Conservation (phyloP, 805 yeast species). For the Metschnikowia kunwiensis region DNA sequence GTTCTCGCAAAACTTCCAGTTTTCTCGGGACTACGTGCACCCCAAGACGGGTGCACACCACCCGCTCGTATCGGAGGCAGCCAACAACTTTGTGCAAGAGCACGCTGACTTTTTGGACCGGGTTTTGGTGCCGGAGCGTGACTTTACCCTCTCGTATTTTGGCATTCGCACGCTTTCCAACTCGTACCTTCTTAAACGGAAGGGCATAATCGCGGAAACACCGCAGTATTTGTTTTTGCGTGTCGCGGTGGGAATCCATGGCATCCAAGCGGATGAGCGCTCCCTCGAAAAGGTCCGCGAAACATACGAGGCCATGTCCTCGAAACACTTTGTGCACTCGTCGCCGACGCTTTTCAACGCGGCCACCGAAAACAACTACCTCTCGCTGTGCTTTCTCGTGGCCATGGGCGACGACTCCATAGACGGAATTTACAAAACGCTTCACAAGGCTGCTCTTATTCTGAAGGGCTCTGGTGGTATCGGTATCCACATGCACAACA, state of each 20-base stretch:
- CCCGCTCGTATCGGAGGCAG: slow-evolving; percentile 70
- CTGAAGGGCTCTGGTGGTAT: slow-evolving; percentile 96
- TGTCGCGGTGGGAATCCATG: slow-evolving; percentile 90
- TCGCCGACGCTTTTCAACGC: slow-evolving; percentile 94
- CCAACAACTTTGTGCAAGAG: slow-evolving; percentile 58
- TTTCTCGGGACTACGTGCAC: slow-evolving; percentile 14
- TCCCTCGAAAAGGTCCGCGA: slow-evolving; percentile 48
- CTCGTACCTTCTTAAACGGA: slow-evolving; percentile 68
- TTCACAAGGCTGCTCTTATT: slow-evolving; percentile 83
- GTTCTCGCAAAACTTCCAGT: slow-evolving; percentile 27
- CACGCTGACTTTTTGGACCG: slow-evolving; percentile 66
- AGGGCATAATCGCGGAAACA: slow-evolving; percentile 65
- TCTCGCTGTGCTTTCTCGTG: slow-evolving; percentile 89
- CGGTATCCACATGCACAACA: slow-evolving; percentile 85
- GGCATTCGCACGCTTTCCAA: slow-evolving; percentile 92
- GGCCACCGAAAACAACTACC: slow-evolving; percentile 79
- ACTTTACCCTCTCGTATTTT: slow-evolving; percentile 74
- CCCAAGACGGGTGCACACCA: slow-evolving; percentile 11
- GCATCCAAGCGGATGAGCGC: slow-evolving; percentile 31
- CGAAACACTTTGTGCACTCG: slow-evolving; percentile 86
- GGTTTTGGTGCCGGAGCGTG: slow-evolving; percentile 75
- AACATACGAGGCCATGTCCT: slow-evolving; percentile 85
- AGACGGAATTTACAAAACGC: slow-evolving; percentile 89
- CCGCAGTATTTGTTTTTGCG: slow-evolving; percentile 90
- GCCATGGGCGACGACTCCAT: slow-evolving; percentile 94